A percentile compares a stretch with the other conserved stretches of the same genome.
Evolutionary conservation across 306 rosid species (phyloP).

Genomic region (Morella rubra): DNA sequence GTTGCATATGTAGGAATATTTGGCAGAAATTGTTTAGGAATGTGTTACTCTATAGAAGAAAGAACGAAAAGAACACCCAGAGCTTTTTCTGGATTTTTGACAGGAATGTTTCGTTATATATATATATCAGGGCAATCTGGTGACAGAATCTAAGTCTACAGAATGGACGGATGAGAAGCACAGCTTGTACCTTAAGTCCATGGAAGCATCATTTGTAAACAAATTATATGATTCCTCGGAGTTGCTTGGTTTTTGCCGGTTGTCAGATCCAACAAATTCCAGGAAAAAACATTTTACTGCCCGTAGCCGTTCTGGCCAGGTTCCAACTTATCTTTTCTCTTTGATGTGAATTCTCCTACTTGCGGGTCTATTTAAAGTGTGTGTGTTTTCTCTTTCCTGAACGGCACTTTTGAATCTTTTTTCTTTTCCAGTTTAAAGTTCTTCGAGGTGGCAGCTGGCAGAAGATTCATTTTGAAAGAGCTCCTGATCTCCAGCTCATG

Average conservation of each 20-base stretch:
- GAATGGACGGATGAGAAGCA: slow-evolving; percentile 88
- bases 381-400: not conserved
- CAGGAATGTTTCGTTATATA: not conserved
- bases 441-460: slow-evolving; percentile 59
- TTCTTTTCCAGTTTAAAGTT: slow-evolving; percentile 50
- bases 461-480: slow-evolving; percentile 44
- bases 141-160: slow-evolving; percentile 33
- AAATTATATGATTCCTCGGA: slow-evolving; percentile 53
- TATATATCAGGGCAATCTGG: slow-evolving; percentile 40
- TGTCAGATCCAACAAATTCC: slow-evolving; percentile 2
- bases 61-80: not conserved
- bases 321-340: slow-evolving; percentile 22
- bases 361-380: not conserved
- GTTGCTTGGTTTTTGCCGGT: slow-evolving; percentile 17
- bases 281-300: slow-evolving; percentile 1
- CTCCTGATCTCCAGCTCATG: slow-evolving; percentile 24
- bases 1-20: too few relatives aligned
- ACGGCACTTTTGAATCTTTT: not conserved
- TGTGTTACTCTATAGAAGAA: not conserved
- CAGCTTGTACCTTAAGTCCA: slow-evolving; percentile 70
- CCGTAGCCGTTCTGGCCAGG: slow-evolving; percentile 52
- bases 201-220: slow-evolving; percentile 75
- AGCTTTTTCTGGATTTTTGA: slow-evolving; percentile 6
- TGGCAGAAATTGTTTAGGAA: not conserved
- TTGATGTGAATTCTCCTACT: not conserved